Base-by-base conservation (phyloP, 2,329 filamentous ascomycete species). In the Eurotiales sp. region DNA sequence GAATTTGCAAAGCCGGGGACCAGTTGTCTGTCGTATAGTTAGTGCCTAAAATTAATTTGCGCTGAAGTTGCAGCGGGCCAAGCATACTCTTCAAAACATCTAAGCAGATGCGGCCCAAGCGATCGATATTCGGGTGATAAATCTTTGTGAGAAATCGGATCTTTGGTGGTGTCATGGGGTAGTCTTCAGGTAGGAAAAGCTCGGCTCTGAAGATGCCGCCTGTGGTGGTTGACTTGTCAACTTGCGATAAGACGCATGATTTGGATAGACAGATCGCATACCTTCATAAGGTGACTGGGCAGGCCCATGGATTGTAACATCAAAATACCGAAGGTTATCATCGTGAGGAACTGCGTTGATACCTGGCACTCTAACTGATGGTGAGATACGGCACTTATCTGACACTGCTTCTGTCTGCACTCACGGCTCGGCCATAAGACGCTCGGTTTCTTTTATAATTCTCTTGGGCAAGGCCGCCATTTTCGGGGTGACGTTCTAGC, bases 81-180 rank as follows among this genome's bases (percentile, higher is more conserved):
- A 11, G 2, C 82, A 61, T 77, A 95, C 93, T 96, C 79, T 99
- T 99, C 52, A 99, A 76, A 29, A 99, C 93, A 68, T 99, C 93
- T 45, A 99, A 77, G 68, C 95, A 99, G 73, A 99, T 99, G 55
- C 93, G 87, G 55, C 93, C 93, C 2, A 99, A 83, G 73, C 95
- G 95, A 71, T 99, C 93, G 61, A 99, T 96, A 70, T 99, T 99
- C 47, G 93, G 93, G 71, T 99, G 95, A 74, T 97, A 99, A 71
- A 99, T 97, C 76, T 96, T 96, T 62, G 95, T 99, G 46, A 99
- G 79, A 74, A 99, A 99, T 50, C 93, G 88, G 66, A 99, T 96
- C 79, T 96, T 96, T 41, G 93, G 93, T 49, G 93, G 92, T 29
- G 90, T 96, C 93, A 99, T 99, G 37, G 93, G 93, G 70, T 99